These are phyloP conservation scores for Agrocybe chaxingu DNA, from an alignment of 768 basidiomycete genomes.

Conservation along the genomic window DNA sequence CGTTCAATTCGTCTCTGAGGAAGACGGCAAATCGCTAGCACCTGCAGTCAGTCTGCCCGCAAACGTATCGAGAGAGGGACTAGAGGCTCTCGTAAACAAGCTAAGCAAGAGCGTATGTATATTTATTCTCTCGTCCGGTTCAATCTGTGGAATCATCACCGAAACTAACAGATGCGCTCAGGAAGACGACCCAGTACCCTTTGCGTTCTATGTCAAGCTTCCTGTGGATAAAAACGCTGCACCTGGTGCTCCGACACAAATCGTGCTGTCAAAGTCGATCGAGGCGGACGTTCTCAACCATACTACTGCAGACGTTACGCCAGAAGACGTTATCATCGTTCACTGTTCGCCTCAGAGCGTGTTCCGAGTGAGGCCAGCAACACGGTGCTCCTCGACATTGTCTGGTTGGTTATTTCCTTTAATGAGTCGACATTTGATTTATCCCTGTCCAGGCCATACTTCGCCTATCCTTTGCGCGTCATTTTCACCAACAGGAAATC, in stretches of 20 bases:
- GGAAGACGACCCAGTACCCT: slow-evolving; percentile 90
- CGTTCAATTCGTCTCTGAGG: slow-evolving; percentile 90
- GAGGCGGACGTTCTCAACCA: slow-evolving; percentile 76
- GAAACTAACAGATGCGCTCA: slow-evolving; percentile 24
- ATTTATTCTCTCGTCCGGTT: slow-evolving; percentile 5
- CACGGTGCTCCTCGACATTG: slow-evolving; percentile 89
- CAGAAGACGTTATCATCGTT: slow-evolving; percentile 85
- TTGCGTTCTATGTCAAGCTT: slow-evolving; percentile 81
- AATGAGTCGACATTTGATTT: neutral
- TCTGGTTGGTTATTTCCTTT: slow-evolving; percentile 51
- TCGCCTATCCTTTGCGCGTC: slow-evolving; percentile 93
- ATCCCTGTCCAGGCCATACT: slow-evolving; percentile 62
- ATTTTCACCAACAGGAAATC: slow-evolving; percentile 89
- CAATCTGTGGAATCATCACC: slow-evolving; percentile 16
- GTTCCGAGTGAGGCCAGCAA: slow-evolving; percentile 90
- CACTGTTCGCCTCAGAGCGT: slow-evolving; percentile 95
- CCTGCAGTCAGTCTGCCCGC: slow-evolving; percentile 89
- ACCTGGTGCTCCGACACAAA: slow-evolving; percentile 64
- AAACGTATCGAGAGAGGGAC: slow-evolving; percentile 75
- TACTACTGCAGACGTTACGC: slow-evolving; percentile 67
- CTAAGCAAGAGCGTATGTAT: slow-evolving; percentile 66
- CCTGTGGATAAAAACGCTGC: slow-evolving; percentile 49
- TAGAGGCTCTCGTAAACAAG: slow-evolving; percentile 89
- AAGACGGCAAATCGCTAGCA: slow-evolving; percentile 77
- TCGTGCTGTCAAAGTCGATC: slow-evolving; percentile 83